Conservation (phyloP, 2,329 filamentous ascomycete species). For the Eurotiales sp. region DNA sequence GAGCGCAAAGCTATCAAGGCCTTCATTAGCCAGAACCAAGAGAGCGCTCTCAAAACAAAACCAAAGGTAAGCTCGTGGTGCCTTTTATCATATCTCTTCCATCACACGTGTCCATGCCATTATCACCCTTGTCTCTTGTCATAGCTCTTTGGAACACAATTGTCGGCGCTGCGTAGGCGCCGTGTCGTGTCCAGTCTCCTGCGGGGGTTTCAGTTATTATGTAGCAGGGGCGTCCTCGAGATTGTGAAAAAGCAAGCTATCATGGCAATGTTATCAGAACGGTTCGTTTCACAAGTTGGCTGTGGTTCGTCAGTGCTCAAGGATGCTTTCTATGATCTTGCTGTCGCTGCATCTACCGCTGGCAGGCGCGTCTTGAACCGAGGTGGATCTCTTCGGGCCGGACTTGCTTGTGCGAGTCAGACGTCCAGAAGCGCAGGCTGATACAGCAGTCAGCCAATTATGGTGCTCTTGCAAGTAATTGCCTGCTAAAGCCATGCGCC, state of each 20-base stretch:
- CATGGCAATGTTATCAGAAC: neutral
- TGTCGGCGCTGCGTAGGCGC: neutral
- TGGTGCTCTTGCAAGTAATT: neutral
- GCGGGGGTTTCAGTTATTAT: neutral
- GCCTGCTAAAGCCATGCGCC: neutral
- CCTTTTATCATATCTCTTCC: neutral
- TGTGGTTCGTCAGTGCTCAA: constrained; percentile 4
- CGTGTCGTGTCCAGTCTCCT: neutral
- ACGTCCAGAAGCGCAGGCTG: neutral
- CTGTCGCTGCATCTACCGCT: neutral
- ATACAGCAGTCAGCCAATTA: neutral
- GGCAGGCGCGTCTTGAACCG: neutral
- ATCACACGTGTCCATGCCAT: neutral
- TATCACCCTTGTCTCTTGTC: neutral
- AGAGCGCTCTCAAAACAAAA: constrained; percentile 75
- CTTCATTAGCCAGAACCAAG: constrained; percentile 67
- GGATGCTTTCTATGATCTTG: neutral
- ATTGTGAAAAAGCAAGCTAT: neutral
- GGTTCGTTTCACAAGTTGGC: neutral
- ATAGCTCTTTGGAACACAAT: neutral
- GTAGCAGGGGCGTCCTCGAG: neutral
- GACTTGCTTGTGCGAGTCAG: neutral
- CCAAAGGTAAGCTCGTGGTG: constrained; percentile 65
- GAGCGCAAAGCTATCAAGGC: constrained; percentile 62
- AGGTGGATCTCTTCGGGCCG: neutral